Evolutionary conservation across 2,329 filamentous ascomycete genomes (phyloP), one percentile per base, ranked within the genome.

Genomic region (Beauveria pseudobassiana): DNA sequence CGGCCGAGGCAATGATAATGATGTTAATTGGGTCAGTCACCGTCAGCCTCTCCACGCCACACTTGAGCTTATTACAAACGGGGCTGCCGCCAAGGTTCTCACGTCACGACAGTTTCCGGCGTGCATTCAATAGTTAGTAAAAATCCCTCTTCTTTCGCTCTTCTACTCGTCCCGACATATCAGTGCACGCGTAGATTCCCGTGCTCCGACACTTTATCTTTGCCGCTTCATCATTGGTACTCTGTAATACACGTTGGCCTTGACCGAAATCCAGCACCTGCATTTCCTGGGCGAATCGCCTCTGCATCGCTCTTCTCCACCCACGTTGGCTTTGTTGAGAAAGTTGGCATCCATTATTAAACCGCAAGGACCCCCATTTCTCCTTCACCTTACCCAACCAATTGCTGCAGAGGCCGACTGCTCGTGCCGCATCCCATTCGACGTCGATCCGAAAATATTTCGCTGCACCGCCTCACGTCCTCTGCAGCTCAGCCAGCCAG

Each of bases 371-470:
- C 45, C 60, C 60, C 56, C 45, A 38, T 43, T 45, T 62, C 40
- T 62, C 50, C 34, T 20, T 51, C 8, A 46, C 52, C 18, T 46
- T n/a, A 50, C 60, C 22, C 60, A 62, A 62, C 60, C 60, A 62
- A 62, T 62, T 57, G 60, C 26, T 48, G 48, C 24, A 4, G 26
- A n/a, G 20, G 38, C 46, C 48, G 43, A 28, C 60, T 46, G n/a
- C 60, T 42, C 60, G 60, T 62, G 59, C 43, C n/a, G 38, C n/a
- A 38, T 45, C 5, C 18, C 2, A 52, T 34, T 56, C 60, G 53
- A 58, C 54, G n/a, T 38, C 63, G 63, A 49, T 57, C 63, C 40
- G 57, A 61, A 46, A 61, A 59, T 52, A 53, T 59, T 38, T 59
- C 56, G 45, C 46, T 43, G 48, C 49, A 52, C 14, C n/a, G 18